Conservation (phyloP, 139 green algal genomes). For the Closterium sp. region DNA sequence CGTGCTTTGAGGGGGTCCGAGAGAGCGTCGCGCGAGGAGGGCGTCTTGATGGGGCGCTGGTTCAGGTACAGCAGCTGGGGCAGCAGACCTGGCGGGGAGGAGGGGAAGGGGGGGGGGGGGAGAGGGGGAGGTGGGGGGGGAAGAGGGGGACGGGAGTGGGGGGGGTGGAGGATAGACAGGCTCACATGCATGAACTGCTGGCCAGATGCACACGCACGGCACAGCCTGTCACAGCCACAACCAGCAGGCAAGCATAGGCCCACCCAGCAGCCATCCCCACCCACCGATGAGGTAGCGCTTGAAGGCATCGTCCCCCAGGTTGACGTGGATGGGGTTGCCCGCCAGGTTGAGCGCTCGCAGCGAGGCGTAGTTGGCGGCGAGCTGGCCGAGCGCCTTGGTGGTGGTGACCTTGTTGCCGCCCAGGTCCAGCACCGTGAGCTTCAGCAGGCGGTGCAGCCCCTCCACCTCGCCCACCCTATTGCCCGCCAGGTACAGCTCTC, state of each 20-base stretch:
- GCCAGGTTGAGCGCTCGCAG: constrained; percentile 35
- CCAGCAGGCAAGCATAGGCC: not conserved
- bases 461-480: constrained; percentile 53
- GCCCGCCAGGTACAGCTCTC: constrained; percentile 39
- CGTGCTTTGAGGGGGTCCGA: constrained; percentile 7
- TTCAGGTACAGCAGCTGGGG: constrained; percentile 44
- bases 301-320: constrained; percentile 30
- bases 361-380: constrained; percentile 45
- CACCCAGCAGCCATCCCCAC: not conserved
- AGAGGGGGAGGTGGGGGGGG: too few relatives aligned
- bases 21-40: not conserved
- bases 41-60: constrained; percentile 17
- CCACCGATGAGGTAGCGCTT: constrained; percentile 30
- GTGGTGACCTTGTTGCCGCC: constrained; percentile 42
- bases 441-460: constrained; percentile 52
- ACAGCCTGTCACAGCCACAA: not conserved
- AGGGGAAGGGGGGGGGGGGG: too few relatives aligned
- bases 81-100: constrained; percentile 19
- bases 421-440: constrained; percentile 48
- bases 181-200: not conserved
- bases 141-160: too few relatives aligned
- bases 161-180: not conserved
- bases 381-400: constrained; percentile 47
- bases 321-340: constrained; percentile 37
- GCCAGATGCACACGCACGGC: not conserved